phyloP scores from a whole-genome alignment of 257 asterid species.

The Plectranthus barbatus region DNA sequence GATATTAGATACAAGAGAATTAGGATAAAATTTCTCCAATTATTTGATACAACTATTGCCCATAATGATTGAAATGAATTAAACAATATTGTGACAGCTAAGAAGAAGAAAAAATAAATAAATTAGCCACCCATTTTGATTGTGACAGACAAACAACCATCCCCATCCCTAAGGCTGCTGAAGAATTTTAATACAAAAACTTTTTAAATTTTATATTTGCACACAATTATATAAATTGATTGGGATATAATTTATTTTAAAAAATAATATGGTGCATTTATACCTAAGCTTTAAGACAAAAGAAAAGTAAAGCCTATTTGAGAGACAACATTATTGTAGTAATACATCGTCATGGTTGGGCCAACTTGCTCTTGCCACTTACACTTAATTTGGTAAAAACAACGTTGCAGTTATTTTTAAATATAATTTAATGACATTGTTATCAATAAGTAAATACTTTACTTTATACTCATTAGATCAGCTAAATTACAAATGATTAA shows the following conservation, averaged over 20 bases:
- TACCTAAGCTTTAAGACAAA: neutral
- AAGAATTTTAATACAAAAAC: constrained; percentile 23
- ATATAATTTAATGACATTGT: neutral
- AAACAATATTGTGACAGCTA: constrained; percentile 2
- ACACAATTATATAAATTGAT: too few relatives aligned
- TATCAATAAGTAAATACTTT: neutral
- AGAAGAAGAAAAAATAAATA: neutral
- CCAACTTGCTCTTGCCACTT: neutral
- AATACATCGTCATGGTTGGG: neutral
- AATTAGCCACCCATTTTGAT: neutral
- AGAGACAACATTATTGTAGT: neutral
- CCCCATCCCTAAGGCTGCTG: too few relatives aligned
- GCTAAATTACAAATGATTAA: too few relatives aligned
- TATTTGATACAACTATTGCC: neutral
- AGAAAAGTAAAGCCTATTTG: neutral
- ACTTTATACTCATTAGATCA: too few relatives aligned
- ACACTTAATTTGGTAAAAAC: neutral
- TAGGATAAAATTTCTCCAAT: too few relatives aligned
- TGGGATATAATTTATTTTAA: too few relatives aligned
- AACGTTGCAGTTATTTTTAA: neutral
- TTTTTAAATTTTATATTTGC: too few relatives aligned
- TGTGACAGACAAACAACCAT: constrained; percentile 16
- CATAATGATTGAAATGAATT: neutral
- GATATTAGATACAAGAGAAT: neutral
- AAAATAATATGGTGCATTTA: too few relatives aligned